Base-by-base conservation (phyloP, 1,284 basidiomycete genomes). In the Irpex lacteus region DNA sequence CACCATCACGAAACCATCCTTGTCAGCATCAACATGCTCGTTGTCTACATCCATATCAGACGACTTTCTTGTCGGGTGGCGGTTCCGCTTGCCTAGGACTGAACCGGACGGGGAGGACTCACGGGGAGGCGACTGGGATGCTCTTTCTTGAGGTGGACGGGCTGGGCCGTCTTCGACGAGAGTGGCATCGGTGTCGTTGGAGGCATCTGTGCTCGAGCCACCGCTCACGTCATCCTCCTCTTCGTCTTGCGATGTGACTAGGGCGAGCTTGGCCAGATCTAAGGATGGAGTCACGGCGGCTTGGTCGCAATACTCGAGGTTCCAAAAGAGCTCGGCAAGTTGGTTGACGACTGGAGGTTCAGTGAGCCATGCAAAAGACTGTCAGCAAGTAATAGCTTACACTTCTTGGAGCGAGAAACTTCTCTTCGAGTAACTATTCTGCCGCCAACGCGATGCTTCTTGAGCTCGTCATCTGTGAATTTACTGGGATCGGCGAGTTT, bases 261-360 rank as follows among this genome's bases (percentile, higher is more conserved):
- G 82, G 0, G 95, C 95, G n/a, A 98, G 84, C 72, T 96, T 96
- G 6, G 95, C 95, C 9, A 98, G 82, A 70, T 96, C 93, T 55
- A 94, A 79, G 4, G 89, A 88, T 0, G 95, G 95, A 0, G 92
- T 94, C 26, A 98, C 87, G 5, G 94, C 84, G 5, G 87, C 74
- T 1, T 80, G 76, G 49, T 88, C 83, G 63, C 83, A 84, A 64
- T 85, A 85, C 69, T 94, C 91, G 62, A 98, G 83, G 63, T 91
- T 82, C 75, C 82, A 84, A 78, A 96, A 97, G 4, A 98, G 81
- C 18, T 85, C 83, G 5, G 90, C 90, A 4, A 98, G 84, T 61
- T 91, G 90, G 60, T 81, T 81, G 64, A 95, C 89, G 74, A 96
- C 94, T 96, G 71, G 19, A 18, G 19, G 58, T 56, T 65, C 15